Conservation (phyloP, 441 rosid genomes). For the Populus hybrid region DNA sequence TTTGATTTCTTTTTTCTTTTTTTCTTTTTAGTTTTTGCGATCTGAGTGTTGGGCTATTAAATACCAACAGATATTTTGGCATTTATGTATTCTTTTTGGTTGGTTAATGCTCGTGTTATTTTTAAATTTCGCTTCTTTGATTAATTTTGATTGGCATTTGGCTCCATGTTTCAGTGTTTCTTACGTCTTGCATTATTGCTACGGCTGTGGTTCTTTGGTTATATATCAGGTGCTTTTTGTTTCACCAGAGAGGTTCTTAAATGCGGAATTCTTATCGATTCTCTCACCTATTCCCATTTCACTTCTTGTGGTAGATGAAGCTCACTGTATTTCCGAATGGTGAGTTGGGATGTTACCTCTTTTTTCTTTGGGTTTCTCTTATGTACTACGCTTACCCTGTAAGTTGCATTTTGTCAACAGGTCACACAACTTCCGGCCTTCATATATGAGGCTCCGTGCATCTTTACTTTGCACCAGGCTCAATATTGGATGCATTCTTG, state of each 20-base stretch:
- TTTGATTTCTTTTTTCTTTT: background rate
- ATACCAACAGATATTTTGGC: background rate
- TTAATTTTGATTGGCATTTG: background rate
- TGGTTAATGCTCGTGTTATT: background rate
- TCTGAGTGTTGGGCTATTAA: background rate
- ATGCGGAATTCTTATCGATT: conserved; percentile 65
- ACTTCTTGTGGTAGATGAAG: conserved; percentile 94
- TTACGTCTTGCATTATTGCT: conserved; percentile 5
- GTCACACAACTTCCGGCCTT: conserved; percentile 97
- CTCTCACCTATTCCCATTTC: conserved; percentile 56
- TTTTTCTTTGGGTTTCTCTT: conserved; percentile 10
- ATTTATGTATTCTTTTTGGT: background rate
- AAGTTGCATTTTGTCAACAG: conserved; percentile 28
- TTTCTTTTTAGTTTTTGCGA: background rate
- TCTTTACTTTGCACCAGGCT: conserved; percentile 63
- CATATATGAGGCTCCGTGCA: conserved; percentile 93
- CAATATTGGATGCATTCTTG: conserved; percentile 71
- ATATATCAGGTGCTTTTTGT: conserved; percentile 81
- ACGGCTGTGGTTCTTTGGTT: conserved; percentile 14
- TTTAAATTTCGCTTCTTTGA: background rate
- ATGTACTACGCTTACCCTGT: background rate
- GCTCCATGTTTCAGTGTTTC: background rate
- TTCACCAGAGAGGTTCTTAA: conserved; percentile 89
- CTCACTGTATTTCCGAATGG: conserved; percentile 97
- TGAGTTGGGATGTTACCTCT: conserved; percentile 33